Percentiles rank a stretch among this genome's conserved stretches.
phyloP scores from a whole-genome alignment of 768 basidiomycete species.

The Phlebiopsis gigantea region DNA sequence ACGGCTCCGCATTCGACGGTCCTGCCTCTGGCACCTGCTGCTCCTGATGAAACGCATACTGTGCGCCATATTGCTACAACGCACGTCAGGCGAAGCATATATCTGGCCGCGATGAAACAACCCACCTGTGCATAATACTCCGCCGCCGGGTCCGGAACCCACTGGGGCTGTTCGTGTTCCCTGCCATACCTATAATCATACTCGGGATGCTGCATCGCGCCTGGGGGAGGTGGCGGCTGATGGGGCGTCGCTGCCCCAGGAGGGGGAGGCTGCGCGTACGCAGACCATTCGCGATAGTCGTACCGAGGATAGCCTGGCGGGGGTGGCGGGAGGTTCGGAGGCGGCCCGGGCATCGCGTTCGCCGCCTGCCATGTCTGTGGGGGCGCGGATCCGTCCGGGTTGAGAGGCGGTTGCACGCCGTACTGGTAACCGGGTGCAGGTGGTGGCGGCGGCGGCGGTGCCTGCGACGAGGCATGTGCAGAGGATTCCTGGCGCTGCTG shows the following conservation, averaged over 20 bases:
- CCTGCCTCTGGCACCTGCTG: constrained; percentile 36
- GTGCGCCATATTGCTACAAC: not conserved
- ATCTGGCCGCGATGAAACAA: not conserved
- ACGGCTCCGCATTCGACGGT: constrained; percentile 38
- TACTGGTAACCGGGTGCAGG: constrained; percentile 23
- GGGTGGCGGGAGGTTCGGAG: constrained; percentile 45
- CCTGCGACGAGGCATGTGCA: not conserved
- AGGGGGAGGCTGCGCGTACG: constrained; percentile 36
- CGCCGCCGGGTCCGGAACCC: constrained; percentile 37
- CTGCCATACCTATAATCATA: constrained; percentile 57
- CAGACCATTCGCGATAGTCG: constrained; percentile 34
- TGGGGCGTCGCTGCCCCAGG: constrained; percentile 40
- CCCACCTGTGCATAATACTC: constrained; percentile 59
- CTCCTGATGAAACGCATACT: constrained; percentile 14
- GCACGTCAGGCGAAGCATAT: not conserved
- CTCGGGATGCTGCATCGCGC: constrained; percentile 27
- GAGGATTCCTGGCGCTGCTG: constrained; percentile 1
- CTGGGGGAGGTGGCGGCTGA: constrained; percentile 1
- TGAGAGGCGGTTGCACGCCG: constrained; percentile 34
- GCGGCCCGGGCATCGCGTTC: constrained; percentile 57
- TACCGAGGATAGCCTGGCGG: constrained; percentile 18
- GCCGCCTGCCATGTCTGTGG: constrained; percentile 65
- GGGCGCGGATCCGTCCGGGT: constrained; percentile 40
- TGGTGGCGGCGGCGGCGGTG: not conserved
- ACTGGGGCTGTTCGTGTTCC: constrained; percentile 51